phyloP scores from a whole-genome alignment of 495 filamentous ascomycete species.

The Aspergillus conjunctus region DNA sequence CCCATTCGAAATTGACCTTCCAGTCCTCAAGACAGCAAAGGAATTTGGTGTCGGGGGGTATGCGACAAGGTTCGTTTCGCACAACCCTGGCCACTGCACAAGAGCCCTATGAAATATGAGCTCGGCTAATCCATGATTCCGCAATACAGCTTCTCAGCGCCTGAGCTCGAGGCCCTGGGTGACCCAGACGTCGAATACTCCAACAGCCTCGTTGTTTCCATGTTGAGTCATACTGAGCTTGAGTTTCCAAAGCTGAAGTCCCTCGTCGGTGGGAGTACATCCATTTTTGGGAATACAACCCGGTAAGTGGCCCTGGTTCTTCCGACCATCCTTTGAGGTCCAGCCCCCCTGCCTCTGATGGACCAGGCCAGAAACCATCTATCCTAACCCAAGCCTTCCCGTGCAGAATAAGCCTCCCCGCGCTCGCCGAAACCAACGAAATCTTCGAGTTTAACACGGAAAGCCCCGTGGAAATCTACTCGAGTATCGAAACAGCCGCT shows the following conservation, averaged over 20 bases:
- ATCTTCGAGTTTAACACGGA: not conserved
- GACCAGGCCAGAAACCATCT: not conserved
- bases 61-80: not conserved
- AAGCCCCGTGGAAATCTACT: not conserved
- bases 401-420: not conserved
- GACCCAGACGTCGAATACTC: not conserved
- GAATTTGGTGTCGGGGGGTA: not conserved
- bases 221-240: not conserved
- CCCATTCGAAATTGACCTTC: not conserved
- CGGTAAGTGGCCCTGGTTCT: not conserved
- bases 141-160: not conserved
- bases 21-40: not conserved
- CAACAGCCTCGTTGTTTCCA: not conserved
- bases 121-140: not conserved
- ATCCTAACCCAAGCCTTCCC: not conserved
- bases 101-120: not conserved
- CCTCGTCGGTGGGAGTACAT: not conserved
- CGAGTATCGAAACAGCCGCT: not conserved
- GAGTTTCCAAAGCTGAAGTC: not conserved
- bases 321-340: not conserved
- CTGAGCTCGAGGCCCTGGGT: not conserved
- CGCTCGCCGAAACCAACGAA: not conserved
- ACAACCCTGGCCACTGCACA: not conserved
- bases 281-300: not conserved
- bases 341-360: not conserved